These are phyloP conservation scores for Aureobasidium sp. DNA, from an alignment of 2,329 filamentous ascomycete species.

Conservation along the genomic window DNA sequence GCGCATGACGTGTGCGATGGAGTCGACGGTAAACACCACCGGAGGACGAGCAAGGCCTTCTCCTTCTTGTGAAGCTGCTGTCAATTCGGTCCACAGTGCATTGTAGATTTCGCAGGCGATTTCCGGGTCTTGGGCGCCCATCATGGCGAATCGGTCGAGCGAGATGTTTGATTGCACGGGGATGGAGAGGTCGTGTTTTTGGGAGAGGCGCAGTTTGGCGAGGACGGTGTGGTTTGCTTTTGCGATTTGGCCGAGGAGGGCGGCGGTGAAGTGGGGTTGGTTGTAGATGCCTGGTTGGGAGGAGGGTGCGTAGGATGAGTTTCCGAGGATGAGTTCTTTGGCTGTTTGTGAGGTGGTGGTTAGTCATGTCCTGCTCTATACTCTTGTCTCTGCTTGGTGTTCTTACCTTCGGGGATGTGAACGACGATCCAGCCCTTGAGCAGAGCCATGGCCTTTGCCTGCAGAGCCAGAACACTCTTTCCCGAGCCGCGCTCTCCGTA, in stretches of 20 bases:
- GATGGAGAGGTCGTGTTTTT: constrained; percentile 51
- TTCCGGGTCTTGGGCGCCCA: constrained; percentile 66
- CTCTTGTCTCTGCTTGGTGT: no score
- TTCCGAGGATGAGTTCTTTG: constrained; percentile 68
- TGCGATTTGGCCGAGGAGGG: constrained; percentile 63
- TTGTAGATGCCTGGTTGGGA: constrained; percentile 53
- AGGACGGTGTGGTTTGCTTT: constrained; percentile 65
- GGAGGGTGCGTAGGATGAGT: constrained; percentile 71
- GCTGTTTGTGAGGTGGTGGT: no score
- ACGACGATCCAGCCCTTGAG: constrained; percentile 83
- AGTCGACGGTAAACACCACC: constrained; percentile 70
- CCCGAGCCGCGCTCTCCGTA: constrained; percentile 67
- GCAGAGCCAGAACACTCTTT: constrained; percentile 79
- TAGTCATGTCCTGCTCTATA: no score
- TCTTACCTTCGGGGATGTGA: constrained; percentile 75
- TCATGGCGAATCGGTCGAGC: constrained; percentile 59
- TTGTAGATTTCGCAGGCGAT: constrained; percentile 72
- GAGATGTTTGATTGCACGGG: constrained; percentile 50
- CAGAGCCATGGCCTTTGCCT: constrained; percentile 74
- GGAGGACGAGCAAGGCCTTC: constrained; percentile 44
- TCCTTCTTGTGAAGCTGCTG: constrained; percentile 36
- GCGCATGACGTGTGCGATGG: constrained; percentile 72
- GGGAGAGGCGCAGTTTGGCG: constrained; percentile 41
- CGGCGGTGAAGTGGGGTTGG: constrained; percentile 69
- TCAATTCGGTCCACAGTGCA: constrained; percentile 74